Percentiles rank a stretch among this genome's conserved stretches.
Conservation (phyloP, 306 rosid genomes). For the Corylus americana region DNA sequence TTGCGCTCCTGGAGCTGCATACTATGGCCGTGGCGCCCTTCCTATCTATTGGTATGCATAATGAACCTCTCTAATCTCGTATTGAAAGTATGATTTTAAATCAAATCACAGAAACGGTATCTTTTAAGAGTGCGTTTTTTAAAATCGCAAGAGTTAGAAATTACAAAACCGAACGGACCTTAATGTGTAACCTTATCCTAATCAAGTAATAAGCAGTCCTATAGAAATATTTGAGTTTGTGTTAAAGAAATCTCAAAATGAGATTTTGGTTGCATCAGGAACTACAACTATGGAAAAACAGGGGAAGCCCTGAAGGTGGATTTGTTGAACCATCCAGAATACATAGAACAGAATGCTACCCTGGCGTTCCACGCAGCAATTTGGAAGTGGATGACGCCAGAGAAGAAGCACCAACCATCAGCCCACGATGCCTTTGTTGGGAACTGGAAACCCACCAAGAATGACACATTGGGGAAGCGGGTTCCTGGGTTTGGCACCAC, state of each 20-base stretch:
- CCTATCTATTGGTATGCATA: constrained; percentile 78
- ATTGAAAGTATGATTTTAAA: background rate
- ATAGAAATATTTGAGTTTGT: background rate
- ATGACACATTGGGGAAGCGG: constrained; percentile 73
- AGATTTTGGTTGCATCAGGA: constrained; percentile 48
- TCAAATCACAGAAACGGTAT: too few species aligned
- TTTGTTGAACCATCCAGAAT: constrained; percentile 84
- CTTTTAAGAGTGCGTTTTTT: too few species aligned
- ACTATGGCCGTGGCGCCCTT: constrained; percentile 95
- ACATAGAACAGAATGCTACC: constrained; percentile 92
- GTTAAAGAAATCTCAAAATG: background rate
- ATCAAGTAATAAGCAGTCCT: too few species aligned
- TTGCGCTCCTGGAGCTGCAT: constrained; percentile 81
- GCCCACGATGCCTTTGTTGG: constrained; percentile 82
- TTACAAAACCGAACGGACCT: too few species aligned
- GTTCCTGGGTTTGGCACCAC: constrained; percentile 88
- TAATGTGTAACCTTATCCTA: too few species aligned
- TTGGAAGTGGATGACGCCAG: constrained; percentile 83
- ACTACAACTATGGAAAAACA: constrained; percentile 77
- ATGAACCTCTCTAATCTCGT: background rate
- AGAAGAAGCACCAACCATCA: constrained; percentile 77
- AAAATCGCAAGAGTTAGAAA: too few species aligned
- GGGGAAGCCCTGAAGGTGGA: constrained; percentile 80
- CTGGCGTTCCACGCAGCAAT: constrained; percentile 90
- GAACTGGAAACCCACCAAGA: constrained; percentile 90